Base-by-base conservation (phyloP, 129 eudicot genomes). In the Arctium minus region DNA sequence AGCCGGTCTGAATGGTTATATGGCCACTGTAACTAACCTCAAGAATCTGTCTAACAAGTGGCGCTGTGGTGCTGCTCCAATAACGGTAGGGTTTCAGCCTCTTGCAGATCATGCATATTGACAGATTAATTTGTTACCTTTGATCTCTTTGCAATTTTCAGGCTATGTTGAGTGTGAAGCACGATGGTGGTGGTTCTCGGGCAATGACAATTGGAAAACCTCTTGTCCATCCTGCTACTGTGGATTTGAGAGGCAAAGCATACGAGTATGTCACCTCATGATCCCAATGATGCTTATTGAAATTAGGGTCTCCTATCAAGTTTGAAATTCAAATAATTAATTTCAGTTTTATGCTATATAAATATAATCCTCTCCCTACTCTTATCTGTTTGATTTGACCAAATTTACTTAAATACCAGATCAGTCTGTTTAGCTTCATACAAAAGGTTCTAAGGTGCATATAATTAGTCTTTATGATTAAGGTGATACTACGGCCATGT, bases 41-140 rank as follows among this genome's bases (percentile, higher is more conserved):
- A 94, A 94, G 84, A 89, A 86, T 77, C 97, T 96, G 9, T 90
- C 83, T 65, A 88, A 91, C 79, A 92, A 92, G 86, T 94, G 98
- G 98, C 87, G 84, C 2, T 92, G 98, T 83, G 97, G 97, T 84
- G 98, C 98, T 85, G 96, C 98, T 82, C 97, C 98, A 50, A 92
- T 94, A 46, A 89, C 98, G 53, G 98, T 94, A 94, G 32, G 86
- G 78, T 77, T 76, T 88, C 4, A 73, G 0, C 60, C 42, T 72
- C 22, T 76, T 56, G 4, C 1, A 10, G 44, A 8, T 36, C 3
- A 35, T 22, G 40, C 8, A 29, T 27, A 32, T 33, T 36, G 35
- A 37, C 15, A 9, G 5, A 27, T 17, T 2, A 8, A 40, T 29
- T 82, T 72, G 69, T 65, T 40, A 74, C 31, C 1, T 3, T 39